Conservation (phyloP, 495 filamentous ascomycete genomes). For the Annulohypoxylon moriforme region DNA sequence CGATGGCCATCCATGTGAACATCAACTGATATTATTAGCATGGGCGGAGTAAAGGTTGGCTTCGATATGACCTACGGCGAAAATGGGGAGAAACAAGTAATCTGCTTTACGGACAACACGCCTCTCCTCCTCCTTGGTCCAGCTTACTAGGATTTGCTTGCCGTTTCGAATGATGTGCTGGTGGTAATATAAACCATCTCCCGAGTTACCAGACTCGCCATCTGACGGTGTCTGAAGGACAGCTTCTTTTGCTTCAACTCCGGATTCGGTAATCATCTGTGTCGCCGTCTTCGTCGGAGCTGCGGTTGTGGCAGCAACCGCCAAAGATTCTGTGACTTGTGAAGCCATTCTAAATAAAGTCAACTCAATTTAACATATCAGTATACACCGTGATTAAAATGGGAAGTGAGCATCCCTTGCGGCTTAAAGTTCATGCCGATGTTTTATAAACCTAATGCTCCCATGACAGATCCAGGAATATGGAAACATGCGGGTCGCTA, state of each 20-base stretch:
- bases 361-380: not conserved
- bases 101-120: constrained; percentile 35
- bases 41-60: too few relatives aligned
- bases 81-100: constrained; percentile 33
- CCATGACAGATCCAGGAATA: not conserved
- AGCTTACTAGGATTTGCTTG: constrained; percentile 27
- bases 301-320: constrained; percentile 10
- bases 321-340: constrained; percentile 29
- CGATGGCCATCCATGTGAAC: constrained; percentile 39
- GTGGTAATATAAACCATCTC: constrained; percentile 15
- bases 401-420: not conserved
- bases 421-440: not conserved
- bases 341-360: constrained; percentile 15
- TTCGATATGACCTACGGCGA: constrained; percentile 15
- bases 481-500: constrained; percentile 8
- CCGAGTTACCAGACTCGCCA: constrained; percentile 14
- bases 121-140: constrained; percentile 33
- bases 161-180: constrained; percentile 28
- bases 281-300: constrained; percentile 23
- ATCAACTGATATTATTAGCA: constrained; percentile 17
- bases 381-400: too few relatives aligned
- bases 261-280: constrained; percentile 10
- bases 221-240: constrained; percentile 11
- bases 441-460: not conserved
- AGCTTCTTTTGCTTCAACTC: constrained; percentile 10